phyloP scores from a whole-genome alignment of 139 green algal species.

The Micractinium sp. region DNA sequence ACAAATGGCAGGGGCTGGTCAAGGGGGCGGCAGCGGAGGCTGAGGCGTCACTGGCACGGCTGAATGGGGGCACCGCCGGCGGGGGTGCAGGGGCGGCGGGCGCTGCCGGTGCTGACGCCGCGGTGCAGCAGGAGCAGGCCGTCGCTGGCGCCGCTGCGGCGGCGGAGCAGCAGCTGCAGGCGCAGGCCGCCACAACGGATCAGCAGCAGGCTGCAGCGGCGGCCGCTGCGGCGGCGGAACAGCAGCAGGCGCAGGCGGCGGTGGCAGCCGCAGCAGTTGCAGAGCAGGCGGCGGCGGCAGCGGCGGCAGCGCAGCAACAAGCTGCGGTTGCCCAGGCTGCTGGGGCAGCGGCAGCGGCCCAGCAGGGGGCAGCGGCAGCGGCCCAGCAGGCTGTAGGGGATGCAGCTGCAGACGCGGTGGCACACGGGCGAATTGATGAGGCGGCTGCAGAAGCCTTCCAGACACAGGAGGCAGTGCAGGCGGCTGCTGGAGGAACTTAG shows the following conservation, averaged over 20 bases:
- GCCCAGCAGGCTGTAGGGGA: too few relatives aligned
- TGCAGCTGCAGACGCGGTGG: too few relatives aligned
- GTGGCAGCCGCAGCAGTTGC: neutral
- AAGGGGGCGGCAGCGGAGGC: neutral
- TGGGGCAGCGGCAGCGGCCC: too few relatives aligned
- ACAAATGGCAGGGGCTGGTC: slow-evolving; percentile 6
- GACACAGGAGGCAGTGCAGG: too few relatives aligned
- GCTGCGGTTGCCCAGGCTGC: neutral
- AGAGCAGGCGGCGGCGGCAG: neutral
- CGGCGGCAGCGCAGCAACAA: neutral
- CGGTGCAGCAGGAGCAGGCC: neutral
- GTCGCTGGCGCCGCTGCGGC: neutral
- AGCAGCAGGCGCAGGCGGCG: neutral
- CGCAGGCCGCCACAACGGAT: neutral
- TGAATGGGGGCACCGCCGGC: neutral
- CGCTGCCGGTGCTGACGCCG: neutral
- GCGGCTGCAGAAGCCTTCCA: too few relatives aligned
- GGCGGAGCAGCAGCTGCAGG: neutral
- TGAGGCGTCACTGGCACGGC: neutral
- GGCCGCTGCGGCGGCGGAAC: neutral
- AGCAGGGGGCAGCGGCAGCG: too few relatives aligned
- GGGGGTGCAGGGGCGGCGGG: neutral
- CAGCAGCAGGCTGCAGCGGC: neutral
- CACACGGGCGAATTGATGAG: too few relatives aligned
- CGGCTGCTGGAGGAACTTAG: too few relatives aligned